Conservation (phyloP, 1,139 yeast species). For the Eremothecium coryli region DNA sequence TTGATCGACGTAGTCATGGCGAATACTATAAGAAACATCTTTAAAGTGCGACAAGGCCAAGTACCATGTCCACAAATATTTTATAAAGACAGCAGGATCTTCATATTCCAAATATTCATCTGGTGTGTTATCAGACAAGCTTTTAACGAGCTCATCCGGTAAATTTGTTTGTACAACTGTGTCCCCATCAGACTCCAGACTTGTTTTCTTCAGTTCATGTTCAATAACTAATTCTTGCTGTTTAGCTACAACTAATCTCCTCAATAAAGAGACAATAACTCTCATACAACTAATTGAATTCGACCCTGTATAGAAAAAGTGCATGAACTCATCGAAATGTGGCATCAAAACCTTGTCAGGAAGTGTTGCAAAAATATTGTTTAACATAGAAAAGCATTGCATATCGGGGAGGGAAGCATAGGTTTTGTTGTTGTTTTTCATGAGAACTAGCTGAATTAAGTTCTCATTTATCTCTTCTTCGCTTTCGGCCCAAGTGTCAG, state of each 20-base stretch:
- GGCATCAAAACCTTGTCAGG: constrained; percentile 11
- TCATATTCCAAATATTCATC: constrained; percentile 36
- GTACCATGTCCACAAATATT: constrained; percentile 64
- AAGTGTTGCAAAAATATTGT: constrained; percentile 14
- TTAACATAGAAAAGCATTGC: constrained; percentile 18
- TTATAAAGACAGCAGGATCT: constrained; percentile 31
- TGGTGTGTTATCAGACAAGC: constrained; percentile 15
- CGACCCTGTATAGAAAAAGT: constrained; percentile 12
- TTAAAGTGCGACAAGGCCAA: constrained; percentile 55
- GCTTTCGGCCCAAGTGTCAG: constrained; percentile 21
- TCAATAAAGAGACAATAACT: constrained; percentile 33
- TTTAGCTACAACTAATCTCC: constrained; percentile 29
- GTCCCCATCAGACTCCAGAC: constrained; percentile 16
- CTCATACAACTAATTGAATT: constrained; percentile 31
- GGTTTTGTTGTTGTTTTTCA: constrained; percentile 14
- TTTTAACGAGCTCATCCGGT: constrained; percentile 18
- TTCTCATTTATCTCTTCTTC: constrained; percentile 21
- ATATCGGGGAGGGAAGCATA: constrained; percentile 22
- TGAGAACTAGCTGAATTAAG: constrained; percentile 22
- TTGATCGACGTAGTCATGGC: constrained; percentile 52
- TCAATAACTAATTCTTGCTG: constrained; percentile 58
- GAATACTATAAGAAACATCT: constrained; percentile 55
- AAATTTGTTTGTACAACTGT: constrained; percentile 15
- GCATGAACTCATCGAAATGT: constrained; percentile 18
- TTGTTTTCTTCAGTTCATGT: constrained; percentile 40